These are phyloP conservation scores for Botrytis fragariae DNA, from an alignment of 2,329 filamentous ascomycete species.

Conservation along the genomic window DNA sequence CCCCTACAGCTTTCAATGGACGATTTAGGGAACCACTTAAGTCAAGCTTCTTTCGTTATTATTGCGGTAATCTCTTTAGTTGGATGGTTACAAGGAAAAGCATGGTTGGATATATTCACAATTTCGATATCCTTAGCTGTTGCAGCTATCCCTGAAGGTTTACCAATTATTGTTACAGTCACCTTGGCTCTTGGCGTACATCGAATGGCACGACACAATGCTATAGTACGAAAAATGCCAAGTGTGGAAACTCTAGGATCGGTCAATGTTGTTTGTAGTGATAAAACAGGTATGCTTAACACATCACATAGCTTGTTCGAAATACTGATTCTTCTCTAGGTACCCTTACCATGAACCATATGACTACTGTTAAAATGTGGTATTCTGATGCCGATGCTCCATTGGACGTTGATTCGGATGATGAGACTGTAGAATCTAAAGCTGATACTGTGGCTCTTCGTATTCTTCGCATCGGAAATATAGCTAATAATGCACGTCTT, in stretches of 20 bases:
- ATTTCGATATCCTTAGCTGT: conserved; percentile 96
- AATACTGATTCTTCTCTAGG: conserved; percentile 47
- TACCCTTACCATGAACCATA: conserved; percentile 94
- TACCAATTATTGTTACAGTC: conserved; percentile 97
- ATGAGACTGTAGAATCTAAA: conserved; percentile 53
- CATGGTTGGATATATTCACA: conserved; percentile 90
- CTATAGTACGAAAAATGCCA: conserved; percentile 91
- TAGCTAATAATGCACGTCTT: conserved; percentile 90
- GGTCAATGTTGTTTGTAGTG: conserved; percentile 99
- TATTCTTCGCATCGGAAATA: conserved; percentile 88
- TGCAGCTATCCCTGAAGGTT: conserved; percentile 90
- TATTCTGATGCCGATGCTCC: conserved; percentile 68
- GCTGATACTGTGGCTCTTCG: conserved; percentile 73
- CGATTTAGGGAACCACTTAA: conserved; percentile 90
- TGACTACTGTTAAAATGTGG: conserved; percentile 97
- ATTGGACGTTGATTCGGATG: conserved; percentile 49
- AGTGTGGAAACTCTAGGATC: conserved; percentile 97
- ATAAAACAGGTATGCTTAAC: conserved; percentile 73
- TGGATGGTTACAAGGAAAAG: conserved; percentile 85
- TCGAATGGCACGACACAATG: conserved; percentile 91
- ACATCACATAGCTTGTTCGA: conserved; percentile 3
- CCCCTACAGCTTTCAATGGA: conserved; percentile 97
- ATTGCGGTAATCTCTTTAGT: conserved; percentile 91
- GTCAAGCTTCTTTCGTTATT: conserved; percentile 93
- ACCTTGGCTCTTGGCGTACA: conserved; percentile 92